Evolutionary conservation across 1,139 yeast species (phyloP).

Genomic region (Zhuliangozyma blackwelliae): DNA sequence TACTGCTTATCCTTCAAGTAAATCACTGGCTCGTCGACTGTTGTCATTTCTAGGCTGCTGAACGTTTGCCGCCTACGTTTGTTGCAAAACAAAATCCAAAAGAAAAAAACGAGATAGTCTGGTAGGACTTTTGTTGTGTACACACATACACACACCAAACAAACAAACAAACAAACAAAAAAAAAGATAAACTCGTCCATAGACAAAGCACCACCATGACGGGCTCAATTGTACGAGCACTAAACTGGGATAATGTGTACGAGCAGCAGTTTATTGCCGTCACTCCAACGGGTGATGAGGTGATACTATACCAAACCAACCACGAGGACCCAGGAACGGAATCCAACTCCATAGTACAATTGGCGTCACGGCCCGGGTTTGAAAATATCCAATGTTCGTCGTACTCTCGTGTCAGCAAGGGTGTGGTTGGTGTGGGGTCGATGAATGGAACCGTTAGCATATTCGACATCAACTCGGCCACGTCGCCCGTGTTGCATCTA

Average conservation of each 20-base stretch:
- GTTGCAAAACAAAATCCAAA: constrained; percentile 3
- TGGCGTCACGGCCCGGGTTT: constrained; percentile 58
- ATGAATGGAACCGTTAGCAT: constrained; percentile 64
- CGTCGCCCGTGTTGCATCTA: constrained; percentile 42
- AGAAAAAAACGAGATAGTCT: no score
- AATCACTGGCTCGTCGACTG: constrained; percentile 1
- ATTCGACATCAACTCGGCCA: constrained; percentile 50
- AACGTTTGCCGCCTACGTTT: not conserved
- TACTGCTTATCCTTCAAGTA: constrained; percentile 3
- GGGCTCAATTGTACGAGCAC: constrained; percentile 54
- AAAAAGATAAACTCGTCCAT: not conserved
- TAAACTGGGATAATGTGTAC: constrained; percentile 54
- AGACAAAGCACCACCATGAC: constrained; percentile 29
- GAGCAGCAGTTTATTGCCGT: constrained; percentile 60
- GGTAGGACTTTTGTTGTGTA: no score
- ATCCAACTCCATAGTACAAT: constrained; percentile 39
- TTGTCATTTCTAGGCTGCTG: not conserved
- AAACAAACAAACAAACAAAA: not conserved
- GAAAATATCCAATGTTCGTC: constrained; percentile 70
- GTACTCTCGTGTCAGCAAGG: constrained; percentile 53
- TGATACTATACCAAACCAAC: constrained; percentile 54
- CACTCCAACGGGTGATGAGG: constrained; percentile 67
- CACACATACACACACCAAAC: no score
- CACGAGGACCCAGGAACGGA: constrained; percentile 34
- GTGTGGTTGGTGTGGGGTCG: constrained; percentile 71